A percentile compares a stretch with the other conserved stretches of the same genome.
Evolutionary conservation across 148 eudicot genomes (phyloP).

Genomic region (Suaeda aralocaspica): DNA sequence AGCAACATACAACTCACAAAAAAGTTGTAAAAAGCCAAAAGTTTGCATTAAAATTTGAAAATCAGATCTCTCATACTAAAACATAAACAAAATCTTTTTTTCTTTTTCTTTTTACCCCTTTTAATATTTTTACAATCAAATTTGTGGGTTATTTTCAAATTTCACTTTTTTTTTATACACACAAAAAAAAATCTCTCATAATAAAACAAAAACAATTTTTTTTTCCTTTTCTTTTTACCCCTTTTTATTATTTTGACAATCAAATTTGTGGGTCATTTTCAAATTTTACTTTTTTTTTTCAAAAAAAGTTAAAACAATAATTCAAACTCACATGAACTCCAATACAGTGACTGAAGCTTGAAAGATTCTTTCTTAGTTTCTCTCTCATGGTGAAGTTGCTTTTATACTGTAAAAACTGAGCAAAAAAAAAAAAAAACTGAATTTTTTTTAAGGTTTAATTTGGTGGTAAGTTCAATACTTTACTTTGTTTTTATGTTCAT

Average conservation of each 20-base stretch:
- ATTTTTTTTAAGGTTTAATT: background rate
- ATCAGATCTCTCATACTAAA: constrained; percentile 24
- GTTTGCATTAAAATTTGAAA: constrained; percentile 2
- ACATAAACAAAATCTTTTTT: background rate
- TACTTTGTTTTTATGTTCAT: background rate
- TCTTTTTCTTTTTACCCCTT: background rate
- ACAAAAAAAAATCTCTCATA: background rate
- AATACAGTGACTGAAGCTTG: constrained; percentile 8
- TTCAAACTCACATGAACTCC: constrained; percentile 7
- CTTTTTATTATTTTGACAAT: background rate
- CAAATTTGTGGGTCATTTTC: constrained; percentile 7
- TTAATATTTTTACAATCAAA: background rate
- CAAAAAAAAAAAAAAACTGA: background rate
- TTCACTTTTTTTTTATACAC: background rate
- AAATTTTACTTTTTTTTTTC: background rate
- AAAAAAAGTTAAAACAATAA: background rate
- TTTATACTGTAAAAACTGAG: constrained; percentile 7
- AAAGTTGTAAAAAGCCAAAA: constrained; percentile 11
- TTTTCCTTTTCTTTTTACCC: background rate
- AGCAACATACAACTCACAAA: constrained; percentile 13
- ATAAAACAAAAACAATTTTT: background rate
- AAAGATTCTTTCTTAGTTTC: constrained; percentile 22
- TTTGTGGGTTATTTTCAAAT: constrained; percentile 8
- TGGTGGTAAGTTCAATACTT: constrained; percentile 9
- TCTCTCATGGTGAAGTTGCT: constrained; percentile 18